Evolutionary conservation across 1,139 yeast genomes (phyloP), one percentile per base, ranked within the genome.

Genomic region (Blastobotrys buckinghamii): DNA sequence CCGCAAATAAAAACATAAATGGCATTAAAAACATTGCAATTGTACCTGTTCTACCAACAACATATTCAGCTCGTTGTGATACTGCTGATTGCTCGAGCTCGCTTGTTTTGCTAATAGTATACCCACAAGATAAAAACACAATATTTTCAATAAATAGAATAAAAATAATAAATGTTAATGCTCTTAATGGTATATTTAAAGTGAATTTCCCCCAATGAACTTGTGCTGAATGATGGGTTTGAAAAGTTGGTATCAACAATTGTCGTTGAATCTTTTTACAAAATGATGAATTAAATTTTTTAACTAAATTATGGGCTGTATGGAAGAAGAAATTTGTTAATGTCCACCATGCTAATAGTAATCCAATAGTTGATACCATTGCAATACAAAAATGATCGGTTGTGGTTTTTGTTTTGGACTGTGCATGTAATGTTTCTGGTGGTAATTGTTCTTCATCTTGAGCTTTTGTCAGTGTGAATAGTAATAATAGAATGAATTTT

Each of bases 21-120:
- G 88, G 87, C 48, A 78, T 64, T 50, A 77, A 66, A 19, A 74
- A 70, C 37, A 80, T 72, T 1, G 76, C 69, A 50, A 79, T 59
- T 16, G 76, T 63, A 22, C 84, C 87, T 1, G 82, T 64, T 63
- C 94, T 72, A 58, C 79, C 84, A 40, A 81, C 86, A 62, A 55
- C 63, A 17, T 33, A 29, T 5, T 29, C 15, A 17, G 38, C 20
- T 8, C 22, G 7, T 17, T 30, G 43, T 24, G 34, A 61, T 59
- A 36, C 62, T 10, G 40, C 17, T 10, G 34, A n/a, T 3, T 27
- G 40, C 15, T n/a, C 22, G 15, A 22, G 40, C 15, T n/a, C 22
- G 15, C 27, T 30, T n/a, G 36, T 24, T 22, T n/a, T 16, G 41
- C 72, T 72, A 50, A 68, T 66, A 39, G 66, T 63, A 61, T 71